A percentile compares a stretch with the other conserved stretches of the same genome.
phyloP scores from a whole-genome alignment of 2,329 filamentous ascomycete genomes.

The Claviceps digitariae region DNA sequence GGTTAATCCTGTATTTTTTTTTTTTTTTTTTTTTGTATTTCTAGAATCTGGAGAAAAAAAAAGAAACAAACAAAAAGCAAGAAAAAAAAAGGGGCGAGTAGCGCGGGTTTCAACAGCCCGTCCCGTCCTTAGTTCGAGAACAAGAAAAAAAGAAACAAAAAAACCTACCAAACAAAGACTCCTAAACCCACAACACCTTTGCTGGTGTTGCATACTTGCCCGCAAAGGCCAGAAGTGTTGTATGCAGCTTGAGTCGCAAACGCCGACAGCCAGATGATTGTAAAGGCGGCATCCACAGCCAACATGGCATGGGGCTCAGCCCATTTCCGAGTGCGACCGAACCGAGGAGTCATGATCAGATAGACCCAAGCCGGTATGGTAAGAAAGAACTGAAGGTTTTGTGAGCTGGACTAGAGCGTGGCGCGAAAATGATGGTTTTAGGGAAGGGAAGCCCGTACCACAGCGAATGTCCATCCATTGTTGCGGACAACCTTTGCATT shows the following conservation, averaged over 20 bases:
- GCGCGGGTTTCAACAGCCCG: too few relatives aligned
- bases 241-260: conserved; percentile 53
- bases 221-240: conserved; percentile 43
- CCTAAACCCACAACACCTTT: conserved; percentile 50
- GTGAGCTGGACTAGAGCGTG: neutral
- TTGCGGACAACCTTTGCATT: conserved; percentile 38
- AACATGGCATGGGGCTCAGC: conserved; percentile 51
- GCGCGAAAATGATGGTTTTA: neutral
- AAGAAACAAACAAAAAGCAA: neutral
- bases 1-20: neutral
- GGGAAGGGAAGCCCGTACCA: conserved; percentile 32
- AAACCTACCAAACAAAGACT: conserved; percentile 47
- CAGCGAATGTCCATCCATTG: conserved; percentile 49
- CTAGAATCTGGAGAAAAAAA: neutral
- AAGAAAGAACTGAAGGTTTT: conserved; percentile 42
- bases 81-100: neutral
- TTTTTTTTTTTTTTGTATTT: neutral
- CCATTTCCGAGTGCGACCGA: conserved; percentile 44
- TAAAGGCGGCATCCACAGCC: conserved; percentile 41
- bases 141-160: neutral
- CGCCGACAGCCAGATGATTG: conserved; percentile 51
- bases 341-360: conserved; percentile 50
- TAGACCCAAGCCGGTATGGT: conserved; percentile 51
- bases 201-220: conserved; percentile 43
- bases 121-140: neutral